A percentile compares a stretch with the other conserved stretches of the same genome.
Conservation (phyloP, 331 rosid species). For the Cydonia oblonga region DNA sequence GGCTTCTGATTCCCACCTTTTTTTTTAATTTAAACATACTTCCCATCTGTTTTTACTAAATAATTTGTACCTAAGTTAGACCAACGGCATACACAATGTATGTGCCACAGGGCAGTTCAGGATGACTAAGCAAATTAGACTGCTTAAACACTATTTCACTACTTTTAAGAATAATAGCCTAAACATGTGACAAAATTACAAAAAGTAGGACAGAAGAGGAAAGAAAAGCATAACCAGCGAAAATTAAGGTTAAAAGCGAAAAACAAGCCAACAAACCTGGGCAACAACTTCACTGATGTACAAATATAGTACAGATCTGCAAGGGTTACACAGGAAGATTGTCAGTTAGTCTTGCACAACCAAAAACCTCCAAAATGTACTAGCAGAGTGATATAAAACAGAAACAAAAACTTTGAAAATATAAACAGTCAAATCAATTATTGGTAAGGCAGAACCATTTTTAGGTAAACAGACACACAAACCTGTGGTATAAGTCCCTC, state of each 20-base stretch:
- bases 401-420: background rate
- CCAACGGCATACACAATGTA: background rate
- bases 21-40: background rate
- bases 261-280: conserved; percentile 46
- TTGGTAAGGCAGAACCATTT: background rate
- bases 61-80: background rate
- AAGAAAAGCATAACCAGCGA: background rate
- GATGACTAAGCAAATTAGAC: background rate
- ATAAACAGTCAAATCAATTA: background rate
- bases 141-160: background rate
- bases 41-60: background rate
- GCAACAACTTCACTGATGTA: conserved; percentile 68
- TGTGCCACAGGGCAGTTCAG: background rate
- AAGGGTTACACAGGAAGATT: conserved; percentile 14
- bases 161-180: background rate
- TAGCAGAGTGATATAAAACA: background rate
- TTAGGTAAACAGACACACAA: conserved; percentile 15
- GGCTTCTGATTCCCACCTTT: background rate
- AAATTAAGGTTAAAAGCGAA: background rate
- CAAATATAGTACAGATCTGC: conserved; percentile 60
- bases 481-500: conserved; percentile 64
- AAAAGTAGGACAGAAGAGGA: background rate
- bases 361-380: background rate
- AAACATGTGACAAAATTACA: too few relatives aligned
- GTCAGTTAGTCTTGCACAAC: conserved; percentile 5